phyloP scores from a whole-genome alignment of 169 alveolate species.

The Theileria annulata region DNA sequence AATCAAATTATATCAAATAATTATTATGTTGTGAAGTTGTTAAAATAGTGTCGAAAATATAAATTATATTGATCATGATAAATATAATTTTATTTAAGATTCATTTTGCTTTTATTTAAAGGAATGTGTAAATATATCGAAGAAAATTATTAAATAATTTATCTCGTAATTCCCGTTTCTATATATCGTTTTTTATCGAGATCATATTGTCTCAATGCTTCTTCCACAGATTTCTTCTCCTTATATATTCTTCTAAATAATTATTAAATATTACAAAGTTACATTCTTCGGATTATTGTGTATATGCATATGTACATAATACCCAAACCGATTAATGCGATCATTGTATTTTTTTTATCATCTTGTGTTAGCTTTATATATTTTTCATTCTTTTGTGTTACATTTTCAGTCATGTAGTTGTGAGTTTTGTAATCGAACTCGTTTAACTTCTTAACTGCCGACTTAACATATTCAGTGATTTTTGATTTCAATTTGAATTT shows the following conservation, averaged over 20 bases:
- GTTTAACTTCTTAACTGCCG: not conserved
- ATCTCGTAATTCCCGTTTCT: constrained; percentile 63
- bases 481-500: not conserved
- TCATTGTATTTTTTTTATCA: constrained; percentile 33
- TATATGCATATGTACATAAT: constrained; percentile 26
- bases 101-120: not conserved
- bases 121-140: not conserved
- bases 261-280: not conserved
- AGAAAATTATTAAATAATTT: not conserved
- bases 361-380: not conserved
- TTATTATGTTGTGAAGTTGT: not conserved
- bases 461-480: not conserved
- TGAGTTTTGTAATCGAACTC: not conserved
- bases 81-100: not conserved
- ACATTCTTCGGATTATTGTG: constrained; percentile 41
- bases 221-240: constrained; percentile 46
- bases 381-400: not conserved
- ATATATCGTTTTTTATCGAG: constrained; percentile 55
- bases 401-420: not conserved
- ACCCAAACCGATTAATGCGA: constrained; percentile 32
- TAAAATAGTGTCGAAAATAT: not conserved
- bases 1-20: not conserved
- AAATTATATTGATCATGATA: not conserved
- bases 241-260: constrained; percentile 25
- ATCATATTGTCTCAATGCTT: constrained; percentile 54